Evolutionary conservation across 257 asterid genomes (phyloP).

Genomic region (Petunia axillaris): DNA sequence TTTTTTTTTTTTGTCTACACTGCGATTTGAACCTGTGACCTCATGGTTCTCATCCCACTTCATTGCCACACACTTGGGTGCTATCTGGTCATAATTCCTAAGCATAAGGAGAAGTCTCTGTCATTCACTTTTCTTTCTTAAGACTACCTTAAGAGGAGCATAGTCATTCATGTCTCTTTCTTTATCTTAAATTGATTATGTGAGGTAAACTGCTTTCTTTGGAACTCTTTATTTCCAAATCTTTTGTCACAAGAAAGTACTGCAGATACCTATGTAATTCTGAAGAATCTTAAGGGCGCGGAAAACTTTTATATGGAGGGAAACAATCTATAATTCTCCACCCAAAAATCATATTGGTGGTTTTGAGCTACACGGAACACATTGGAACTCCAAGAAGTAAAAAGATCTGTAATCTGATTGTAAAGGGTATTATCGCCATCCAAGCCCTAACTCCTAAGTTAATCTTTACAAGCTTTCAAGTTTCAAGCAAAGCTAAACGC

Average conservation of each 20-base stretch:
- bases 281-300: background rate
- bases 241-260: background rate
- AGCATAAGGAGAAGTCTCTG: background rate
- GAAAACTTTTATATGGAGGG: background rate
- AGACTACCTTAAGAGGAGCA: conserved; percentile 8
- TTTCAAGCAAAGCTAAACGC: conserved; percentile 1
- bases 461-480: conserved; percentile 4
- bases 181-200: conserved; percentile 13
- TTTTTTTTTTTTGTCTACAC: too few relatives aligned
- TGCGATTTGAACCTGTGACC: too few relatives aligned
- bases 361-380: background rate
- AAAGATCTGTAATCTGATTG: background rate
- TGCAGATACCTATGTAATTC: background rate
- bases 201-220: background rate
- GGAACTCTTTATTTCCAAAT: background rate
- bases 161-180: background rate
- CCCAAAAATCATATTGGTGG: conserved; percentile 21
- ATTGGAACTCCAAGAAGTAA: background rate
- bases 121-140: conserved; percentile 9
- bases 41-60: too few relatives aligned
- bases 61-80: too few relatives aligned
- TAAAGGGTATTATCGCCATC: conserved; percentile 7
- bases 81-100: conserved; percentile 14
- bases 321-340: background rate
- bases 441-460: background rate